Base-by-base conservation (phyloP, 805 yeast genomes). In the Myxozyma lipomycoides region DNA sequence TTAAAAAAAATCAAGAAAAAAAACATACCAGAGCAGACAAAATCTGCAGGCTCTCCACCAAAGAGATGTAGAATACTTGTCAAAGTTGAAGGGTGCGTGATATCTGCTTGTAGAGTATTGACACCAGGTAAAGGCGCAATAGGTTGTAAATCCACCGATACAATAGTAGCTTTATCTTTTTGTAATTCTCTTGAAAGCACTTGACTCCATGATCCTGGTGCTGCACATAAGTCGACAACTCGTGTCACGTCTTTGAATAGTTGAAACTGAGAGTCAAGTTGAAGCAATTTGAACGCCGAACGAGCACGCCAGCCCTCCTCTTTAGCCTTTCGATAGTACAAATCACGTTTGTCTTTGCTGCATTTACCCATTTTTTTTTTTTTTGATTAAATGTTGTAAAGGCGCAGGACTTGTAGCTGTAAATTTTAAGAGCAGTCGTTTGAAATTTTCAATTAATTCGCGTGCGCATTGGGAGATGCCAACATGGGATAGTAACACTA, bases 141-240 rank as follows among this genome's bases (percentile, higher is more conserved):
- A 4, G 98, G 97, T 66, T 93, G 98, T 48, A 93, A 73, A 67
- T 93, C 98, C 1, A 93, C 98, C 0, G 97, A 88, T 6, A 93
- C 95, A 40, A 93, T 87, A 62, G 83, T 86, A 36, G 86, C 80
- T 30, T 74, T 73, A 7, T 63, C 60, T 5, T 40, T 45, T 9
- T 46, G 22, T 19, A 55, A 24, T 62, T 83, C 82, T 59, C 86
- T 70, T 28, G 93, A 83, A 12, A 93, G 76, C 0, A 93, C 98
- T 66, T 93, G 98, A 1, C 95, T 86, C 98, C 98, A 93, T 2
- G 97, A 89, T 1, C 97, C 96, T 0, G 97, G 97, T 3, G 98
- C 98, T 34, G 98, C 98, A 75, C 98, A 93, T 26, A 93, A 74
- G 69, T 93, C 98, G 3, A 93, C 98, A 3, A 93, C 98, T 61